Conservation (phyloP, 106 monocot genomes). For the Narthecium ossifragum region DNA sequence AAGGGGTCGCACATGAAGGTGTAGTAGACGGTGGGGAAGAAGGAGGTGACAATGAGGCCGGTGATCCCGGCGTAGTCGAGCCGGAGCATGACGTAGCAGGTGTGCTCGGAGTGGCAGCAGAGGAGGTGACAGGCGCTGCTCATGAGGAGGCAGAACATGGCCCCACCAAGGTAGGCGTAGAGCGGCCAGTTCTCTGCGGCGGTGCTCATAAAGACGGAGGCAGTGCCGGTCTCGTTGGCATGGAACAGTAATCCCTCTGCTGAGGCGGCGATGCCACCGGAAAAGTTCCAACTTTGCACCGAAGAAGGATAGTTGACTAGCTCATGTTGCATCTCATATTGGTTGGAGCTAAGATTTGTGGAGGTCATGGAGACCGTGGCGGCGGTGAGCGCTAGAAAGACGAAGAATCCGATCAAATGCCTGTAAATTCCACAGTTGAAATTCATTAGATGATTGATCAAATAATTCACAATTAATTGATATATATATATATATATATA, state of each 20-base stretch:
- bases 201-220: neutral
- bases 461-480: too few species aligned
- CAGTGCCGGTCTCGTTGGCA: neutral
- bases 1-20: conserved; percentile 66
- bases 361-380: conserved; percentile 25
- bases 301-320: neutral
- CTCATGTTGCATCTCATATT: too few species aligned
- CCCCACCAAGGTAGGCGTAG: conserved; percentile 56
- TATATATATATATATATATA: too few species aligned
- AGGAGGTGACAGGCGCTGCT: conserved; percentile 83
- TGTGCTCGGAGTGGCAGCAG: conserved; percentile 65
- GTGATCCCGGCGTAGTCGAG: conserved; percentile 78
- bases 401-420: conserved; percentile 83
- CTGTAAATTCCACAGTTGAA: conserved; percentile 19
- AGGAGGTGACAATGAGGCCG: conserved; percentile 72
- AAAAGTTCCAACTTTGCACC: neutral
- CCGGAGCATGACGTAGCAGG: conserved; percentile 61
- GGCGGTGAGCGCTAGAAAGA: conserved; percentile 51
- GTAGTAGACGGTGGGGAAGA: conserved; percentile 77
- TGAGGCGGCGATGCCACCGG: neutral
- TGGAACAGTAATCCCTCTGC: neutral
- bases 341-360: neutral
- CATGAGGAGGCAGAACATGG: conserved; percentile 76
- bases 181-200: conserved; percentile 39
- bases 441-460: too few species aligned